These are phyloP conservation scores for Musa schizocarpa DNA, from an alignment of 176 grass and related monocot species.

Conservation along the genomic window DNA sequence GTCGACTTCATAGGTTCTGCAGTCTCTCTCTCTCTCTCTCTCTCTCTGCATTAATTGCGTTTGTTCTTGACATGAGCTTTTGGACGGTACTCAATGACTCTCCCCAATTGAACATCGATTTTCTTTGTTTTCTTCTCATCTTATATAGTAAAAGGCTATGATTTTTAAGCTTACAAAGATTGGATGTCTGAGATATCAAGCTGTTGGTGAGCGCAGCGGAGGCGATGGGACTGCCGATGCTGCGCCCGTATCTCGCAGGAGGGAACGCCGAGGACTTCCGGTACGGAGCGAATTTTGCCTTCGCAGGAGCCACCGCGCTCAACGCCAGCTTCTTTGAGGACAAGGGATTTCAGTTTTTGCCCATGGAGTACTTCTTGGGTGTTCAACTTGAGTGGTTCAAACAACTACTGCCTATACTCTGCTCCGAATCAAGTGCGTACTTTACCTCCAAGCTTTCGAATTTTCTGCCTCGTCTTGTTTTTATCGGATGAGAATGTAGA, in stretches of 20 bases:
- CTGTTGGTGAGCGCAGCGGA: constrained; percentile 28
- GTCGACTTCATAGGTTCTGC: constrained; percentile 51
- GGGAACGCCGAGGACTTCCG: constrained; percentile 25
- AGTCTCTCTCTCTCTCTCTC: neutral
- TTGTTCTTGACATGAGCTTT: too few relatives aligned
- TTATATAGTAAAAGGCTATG: too few relatives aligned
- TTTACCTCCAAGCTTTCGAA: neutral
- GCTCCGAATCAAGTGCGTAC: constrained; percentile 22
- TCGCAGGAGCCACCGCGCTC: constrained; percentile 32
- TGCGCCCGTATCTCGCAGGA: constrained; percentile 31
- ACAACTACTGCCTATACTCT: constrained; percentile 28
- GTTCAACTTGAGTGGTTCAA: constrained; percentile 40
- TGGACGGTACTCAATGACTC: too few relatives aligned
- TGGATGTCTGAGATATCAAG: neutral
- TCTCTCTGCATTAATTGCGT: neutral
- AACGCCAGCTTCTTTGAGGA: constrained; percentile 17
- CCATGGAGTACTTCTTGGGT: constrained; percentile 5
- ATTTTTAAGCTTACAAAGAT: too few relatives aligned
- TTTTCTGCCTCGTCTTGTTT: neutral
- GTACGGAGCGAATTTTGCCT: constrained; percentile 48
- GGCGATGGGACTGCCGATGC: constrained; percentile 30
- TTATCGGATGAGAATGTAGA: too few relatives aligned
- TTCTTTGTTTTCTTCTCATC: too few relatives aligned
- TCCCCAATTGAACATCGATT: too few relatives aligned
- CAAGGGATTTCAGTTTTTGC: neutral